Base-by-base conservation (phyloP, 192 early-diverging fungal genomes). In the Gamsiella multidivaricata region DNA sequence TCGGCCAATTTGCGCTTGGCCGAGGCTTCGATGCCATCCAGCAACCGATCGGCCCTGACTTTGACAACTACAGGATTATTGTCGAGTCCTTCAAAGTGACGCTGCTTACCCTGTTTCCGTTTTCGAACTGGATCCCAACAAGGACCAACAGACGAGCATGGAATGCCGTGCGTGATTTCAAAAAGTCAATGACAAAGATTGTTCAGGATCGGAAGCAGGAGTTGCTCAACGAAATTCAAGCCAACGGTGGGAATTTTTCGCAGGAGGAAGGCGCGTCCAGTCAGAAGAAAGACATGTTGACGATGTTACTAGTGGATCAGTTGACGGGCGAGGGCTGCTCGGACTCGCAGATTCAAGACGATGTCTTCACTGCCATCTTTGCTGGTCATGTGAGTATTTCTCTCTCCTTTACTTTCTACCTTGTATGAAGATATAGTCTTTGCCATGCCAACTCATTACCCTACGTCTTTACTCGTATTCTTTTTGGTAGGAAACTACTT, bases 401-500 rank as follows among this genome's bases (percentile, higher is more conserved):
- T n/a, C n/a, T n/a, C n/a, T n/a, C n/a, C n/a, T n/a, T n/a, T n/a
- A 3, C n/a, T 50, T 43, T 34, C 8, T 61, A 22, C 25, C 29
- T 33, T 33, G 14, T 57, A 10, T 37, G 18, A n/a, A n/a, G n/a
- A n/a, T n/a, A n/a, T n/a, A n/a, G n/a, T n/a, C n/a, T n/a, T n/a
- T n/a, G n/a, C n/a, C n/a, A n/a, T n/a, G n/a, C n/a, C n/a, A n/a
- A n/a, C n/a, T n/a, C n/a, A n/a, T n/a, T n/a, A n/a, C n/a, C n/a
- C n/a, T n/a, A n/a, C n/a, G n/a, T n/a, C n/a, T n/a, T n/a, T n/a
- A n/a, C n/a, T n/a, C n/a, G n/a, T n/a, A n/a, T 59, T 2, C 2
- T 26, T 45, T 28, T 43, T 45, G 10, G 8, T 59, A 70, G 69
- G 82, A 87, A 57, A 84, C 85, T 0, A 86, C 83, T 3, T 84